Conservation (phyloP, 805 yeast species). For the Lipomyces sp. region DNA sequence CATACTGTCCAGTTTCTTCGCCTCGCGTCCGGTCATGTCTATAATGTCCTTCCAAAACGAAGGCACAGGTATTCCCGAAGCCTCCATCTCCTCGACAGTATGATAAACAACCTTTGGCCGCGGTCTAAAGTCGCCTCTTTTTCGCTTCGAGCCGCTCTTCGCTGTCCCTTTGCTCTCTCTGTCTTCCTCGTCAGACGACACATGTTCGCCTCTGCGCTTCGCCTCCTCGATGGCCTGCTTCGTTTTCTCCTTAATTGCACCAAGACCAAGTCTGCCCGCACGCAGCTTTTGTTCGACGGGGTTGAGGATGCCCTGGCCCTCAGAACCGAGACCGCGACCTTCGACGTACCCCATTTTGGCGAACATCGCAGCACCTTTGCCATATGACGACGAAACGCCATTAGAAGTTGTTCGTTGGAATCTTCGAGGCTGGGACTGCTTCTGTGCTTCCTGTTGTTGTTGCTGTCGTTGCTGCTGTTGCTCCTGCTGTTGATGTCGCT, state of each 20-base stretch:
- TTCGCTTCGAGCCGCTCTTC: slow-evolving; percentile 5
- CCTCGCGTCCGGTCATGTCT: slow-evolving; percentile 29
- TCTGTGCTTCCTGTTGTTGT: neutral
- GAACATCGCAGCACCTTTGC: slow-evolving; percentile 78
- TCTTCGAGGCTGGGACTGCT: neutral
- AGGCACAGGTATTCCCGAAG: slow-evolving; percentile 35
- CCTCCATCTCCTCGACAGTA: slow-evolving; percentile 35
- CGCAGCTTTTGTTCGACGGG: slow-evolving; percentile 72
- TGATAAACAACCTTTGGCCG: slow-evolving; percentile 29
- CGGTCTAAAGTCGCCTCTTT: slow-evolving; percentile 7
- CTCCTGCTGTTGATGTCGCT: neutral
- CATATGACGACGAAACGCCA: slow-evolving; percentile 38
- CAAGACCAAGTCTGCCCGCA: slow-evolving; percentile 71
- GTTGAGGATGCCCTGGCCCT: slow-evolving; percentile 67
- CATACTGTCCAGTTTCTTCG: slow-evolving; percentile 27
- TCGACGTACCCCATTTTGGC: slow-evolving; percentile 81
- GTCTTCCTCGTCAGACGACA: slow-evolving; percentile 24
- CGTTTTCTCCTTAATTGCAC: slow-evolving; percentile 51
- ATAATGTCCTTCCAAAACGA: slow-evolving; percentile 30
- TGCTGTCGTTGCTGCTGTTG: neutral
- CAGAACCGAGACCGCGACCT: slow-evolving; percentile 81
- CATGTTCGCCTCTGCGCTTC: slow-evolving; percentile 24
- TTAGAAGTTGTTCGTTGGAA: neutral
- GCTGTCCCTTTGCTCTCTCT: slow-evolving; percentile 8
- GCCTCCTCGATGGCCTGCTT: slow-evolving; percentile 29